Conservation (phyloP, 257 asterid species). For the Nicotiana paniculata region DNA sequence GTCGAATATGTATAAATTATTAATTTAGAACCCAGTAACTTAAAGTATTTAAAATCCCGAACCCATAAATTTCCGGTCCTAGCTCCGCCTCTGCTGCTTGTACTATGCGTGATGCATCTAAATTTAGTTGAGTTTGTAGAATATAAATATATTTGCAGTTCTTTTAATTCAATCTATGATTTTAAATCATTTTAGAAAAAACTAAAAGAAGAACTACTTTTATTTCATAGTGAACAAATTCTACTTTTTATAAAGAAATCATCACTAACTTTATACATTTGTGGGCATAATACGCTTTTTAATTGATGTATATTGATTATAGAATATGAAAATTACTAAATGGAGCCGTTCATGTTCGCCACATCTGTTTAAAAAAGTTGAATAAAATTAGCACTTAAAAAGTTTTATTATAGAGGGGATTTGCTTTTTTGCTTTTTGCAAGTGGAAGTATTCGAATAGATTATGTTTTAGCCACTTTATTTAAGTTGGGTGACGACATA, state of each 20-base stretch:
- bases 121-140: too few species aligned
- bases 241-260: background rate
- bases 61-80: too few species aligned
- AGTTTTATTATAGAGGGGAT: background rate
- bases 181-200: background rate
- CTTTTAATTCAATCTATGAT: background rate
- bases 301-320: background rate
- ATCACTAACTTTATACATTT: background rate
- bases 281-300: background rate
- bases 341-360: conserved; percentile 11
- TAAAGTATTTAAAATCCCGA: too few species aligned
- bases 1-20: too few species aligned
- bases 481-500: background rate
- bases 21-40: too few species aligned
- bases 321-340: background rate
- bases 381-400: background rate
- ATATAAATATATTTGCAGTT: too few species aligned
- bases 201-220: background rate
- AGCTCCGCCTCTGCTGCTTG: background rate
- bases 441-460: background rate
- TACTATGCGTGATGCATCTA: background rate
- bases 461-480: background rate
- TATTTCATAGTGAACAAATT: background rate
- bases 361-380: background rate
- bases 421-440: background rate